Evolutionary conservation across 176 grass and related monocot species (phyloP), one percentile per base, ranked within the genome.

Genomic region (Areca catechu): DNA sequence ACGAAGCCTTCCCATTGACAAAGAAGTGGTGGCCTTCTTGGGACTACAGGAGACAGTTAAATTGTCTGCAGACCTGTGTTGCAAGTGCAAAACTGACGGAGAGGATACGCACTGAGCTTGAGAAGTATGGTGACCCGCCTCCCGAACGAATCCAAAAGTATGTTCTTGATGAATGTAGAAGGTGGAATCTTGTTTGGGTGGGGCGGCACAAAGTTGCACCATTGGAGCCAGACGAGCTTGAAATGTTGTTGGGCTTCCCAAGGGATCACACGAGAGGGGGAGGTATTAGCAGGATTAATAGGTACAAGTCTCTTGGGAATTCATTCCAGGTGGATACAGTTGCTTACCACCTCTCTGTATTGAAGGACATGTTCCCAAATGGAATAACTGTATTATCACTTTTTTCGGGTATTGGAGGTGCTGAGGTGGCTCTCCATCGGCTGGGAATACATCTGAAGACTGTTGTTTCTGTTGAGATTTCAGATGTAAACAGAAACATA

Each of bases 321-420:
- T 89, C 94, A 0, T 98, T 98, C 53, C 94, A 98, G 21, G 88
- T 98, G 7, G 79, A 98, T 57, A 89, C 94, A 0, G 88, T 98
- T 2, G 94, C 88, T 0, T 98, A 85, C 21, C 84, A 85, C 21
- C 68, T 98, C 0, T 98, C 94, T 0, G 84, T 73, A 12, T 52
- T 98, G 0, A 93, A 52, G 48, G 81, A 80, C 5, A 65, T 86
- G 58, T 98, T 73, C 50, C 92, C 92, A 18, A 67, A 82, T 28
- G 92, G 92, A 2, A 61, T 97, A 25, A 91, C 80, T 9, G 80
- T 97, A 0, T 17, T 97, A 0, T 91, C 92, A 1, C 61, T 98
- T 3, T 98, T 98, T 76, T 79, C 88, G 14, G 84, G 94, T 16
- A 98, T 98, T 61, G 94, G 94, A 16, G 94, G 94, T 52, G 94